Evolutionary conservation across 441 rosid genomes (phyloP), one percentile per base, ranked within the genome.

Genomic region (Croton setiger): DNA sequence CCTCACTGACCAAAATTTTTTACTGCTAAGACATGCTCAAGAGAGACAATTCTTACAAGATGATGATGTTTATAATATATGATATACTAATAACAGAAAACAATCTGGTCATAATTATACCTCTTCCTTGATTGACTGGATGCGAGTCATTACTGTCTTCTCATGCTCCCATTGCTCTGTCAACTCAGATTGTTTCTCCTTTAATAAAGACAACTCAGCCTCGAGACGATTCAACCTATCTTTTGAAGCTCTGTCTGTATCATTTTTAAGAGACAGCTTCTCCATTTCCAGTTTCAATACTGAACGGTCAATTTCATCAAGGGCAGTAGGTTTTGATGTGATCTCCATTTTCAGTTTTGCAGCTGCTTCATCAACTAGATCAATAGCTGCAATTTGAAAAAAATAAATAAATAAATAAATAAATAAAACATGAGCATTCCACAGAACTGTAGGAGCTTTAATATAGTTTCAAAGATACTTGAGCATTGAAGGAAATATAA

Each of bases 151-250:
- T 57, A 96, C 97, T 64, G 93, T 75, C 81, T 88, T 93, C 85
- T 96, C 97, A 33, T 90, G 98, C 84, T 96, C 98, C 99, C 97
- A 96, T 69, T 91, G 96, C 76, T 91, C 92, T 0, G 96, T 91
- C 78, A 91, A 72, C 78, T 83, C 86, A 59, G 89, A 81, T 79
- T 93, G 98, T 81, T 76, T 93, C 81, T 79, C 82, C 86, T 93
- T 91, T 49, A 88, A 73, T 23, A 77, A 75, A 43, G 85, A 65
- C 76, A 96, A 75, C 77, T 91, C 94, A 9, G 91, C 81, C 62
- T 96, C 94, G 55, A 96, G 88, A 17, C 92, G 91, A 80, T 58
- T 84, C 78, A 96, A 61, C 62, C 98, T 87, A 66, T 96, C 97
- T 81, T 78, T 93, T 4, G 99, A 87, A 74, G 98, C 89, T 82